Evolutionary conservation across 257 asterid genomes (phyloP).

Genomic region (Mentha longifolia): DNA sequence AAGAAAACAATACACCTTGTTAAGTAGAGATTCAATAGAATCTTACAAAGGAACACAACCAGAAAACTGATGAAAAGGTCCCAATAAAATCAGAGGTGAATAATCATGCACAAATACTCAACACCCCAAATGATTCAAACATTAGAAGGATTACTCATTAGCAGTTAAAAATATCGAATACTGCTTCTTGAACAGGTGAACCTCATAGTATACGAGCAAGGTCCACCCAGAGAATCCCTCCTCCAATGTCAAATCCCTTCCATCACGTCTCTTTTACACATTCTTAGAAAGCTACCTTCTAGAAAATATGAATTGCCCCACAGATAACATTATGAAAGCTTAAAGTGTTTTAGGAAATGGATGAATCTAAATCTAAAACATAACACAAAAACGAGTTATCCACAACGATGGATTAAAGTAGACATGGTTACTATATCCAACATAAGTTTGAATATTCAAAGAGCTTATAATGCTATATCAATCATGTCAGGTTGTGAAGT

Average conservation of each 20-base stretch:
- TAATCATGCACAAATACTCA: neutral
- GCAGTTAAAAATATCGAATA: neutral
- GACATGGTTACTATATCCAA: too few species aligned
- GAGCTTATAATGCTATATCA: neutral
- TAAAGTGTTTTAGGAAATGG: neutral
- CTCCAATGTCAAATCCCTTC: neutral
- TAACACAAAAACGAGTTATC: neutral
- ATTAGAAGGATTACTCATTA: too few species aligned
- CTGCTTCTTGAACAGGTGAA: neutral
- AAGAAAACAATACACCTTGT: slow-evolving; percentile 11
- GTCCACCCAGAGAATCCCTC: neutral
- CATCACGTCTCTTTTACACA: neutral
- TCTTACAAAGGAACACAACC: neutral
- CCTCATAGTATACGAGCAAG: neutral
- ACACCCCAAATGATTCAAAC: neutral
- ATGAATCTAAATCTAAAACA: neutral
- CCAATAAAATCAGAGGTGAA: neutral
- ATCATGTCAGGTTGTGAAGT: neutral
- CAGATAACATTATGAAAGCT: neutral
- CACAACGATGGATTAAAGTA: too few species aligned
- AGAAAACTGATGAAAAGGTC: slow-evolving; percentile 7
- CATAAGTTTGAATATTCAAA: neutral
- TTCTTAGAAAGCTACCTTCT: too few species aligned
- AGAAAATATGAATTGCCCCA: neutral
- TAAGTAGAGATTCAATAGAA: neutral